phyloP scores from a whole-genome alignment of 306 rosid species.

The Dalbergia cochinchinensis region DNA sequence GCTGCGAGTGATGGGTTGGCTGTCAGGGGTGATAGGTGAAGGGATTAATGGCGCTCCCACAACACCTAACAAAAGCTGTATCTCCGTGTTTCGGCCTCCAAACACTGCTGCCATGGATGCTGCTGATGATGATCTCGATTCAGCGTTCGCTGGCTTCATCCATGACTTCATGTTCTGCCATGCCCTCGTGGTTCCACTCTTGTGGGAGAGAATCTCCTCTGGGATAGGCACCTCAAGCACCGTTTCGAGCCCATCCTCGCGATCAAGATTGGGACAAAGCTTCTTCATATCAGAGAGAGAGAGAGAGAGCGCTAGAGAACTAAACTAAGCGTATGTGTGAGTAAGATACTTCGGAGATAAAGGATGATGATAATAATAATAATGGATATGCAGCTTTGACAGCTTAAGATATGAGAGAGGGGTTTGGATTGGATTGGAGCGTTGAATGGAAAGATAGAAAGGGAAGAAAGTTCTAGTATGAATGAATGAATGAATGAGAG shows the following conservation, averaged over 20 bases:
- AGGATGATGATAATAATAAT: background rate
- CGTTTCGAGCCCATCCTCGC: constrained; percentile 90
- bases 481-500: background rate
- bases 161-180: constrained; percentile 88
- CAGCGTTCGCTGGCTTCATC: constrained; percentile 61
- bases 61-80: constrained; percentile 86
- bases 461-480: constrained; percentile 25
- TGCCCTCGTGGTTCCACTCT: constrained; percentile 55
- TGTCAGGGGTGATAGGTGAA: constrained; percentile 61
- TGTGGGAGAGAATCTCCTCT: constrained; percentile 70
- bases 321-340: background rate
- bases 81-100: constrained; percentile 75
- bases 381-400: background rate
- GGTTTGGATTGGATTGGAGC: background rate
- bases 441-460: constrained; percentile 47
- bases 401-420: constrained; percentile 19
- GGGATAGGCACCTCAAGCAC: constrained; percentile 99
- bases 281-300: constrained; percentile 70
- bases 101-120: constrained; percentile 54
- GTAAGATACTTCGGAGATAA: constrained; percentile 7
- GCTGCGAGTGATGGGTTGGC: constrained; percentile 63
- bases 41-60: constrained; percentile 93
- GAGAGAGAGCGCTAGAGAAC: background rate
- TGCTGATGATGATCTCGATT: constrained; percentile 45
- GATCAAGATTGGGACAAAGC: constrained; percentile 86